phyloP scores from a whole-genome alignment of 2,329 filamentous ascomycete genomes.

The Sarocladiaceae sp. region DNA sequence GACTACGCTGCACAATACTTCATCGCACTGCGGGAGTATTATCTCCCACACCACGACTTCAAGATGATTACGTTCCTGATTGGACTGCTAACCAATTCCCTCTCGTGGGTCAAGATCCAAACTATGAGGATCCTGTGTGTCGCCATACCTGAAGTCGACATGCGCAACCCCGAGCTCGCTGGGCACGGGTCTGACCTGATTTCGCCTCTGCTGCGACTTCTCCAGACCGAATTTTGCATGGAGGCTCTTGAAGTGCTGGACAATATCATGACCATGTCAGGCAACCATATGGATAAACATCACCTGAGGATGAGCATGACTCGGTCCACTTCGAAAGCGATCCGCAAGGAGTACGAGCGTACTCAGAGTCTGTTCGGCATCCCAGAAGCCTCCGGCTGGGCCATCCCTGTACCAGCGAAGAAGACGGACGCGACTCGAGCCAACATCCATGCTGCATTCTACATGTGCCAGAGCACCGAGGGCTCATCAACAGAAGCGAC shows the following conservation, averaged over 20 bases:
- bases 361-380: constrained; percentile 96
- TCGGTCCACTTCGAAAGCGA: constrained; percentile 75
- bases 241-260: constrained; percentile 89
- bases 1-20: constrained; percentile 77
- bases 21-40: constrained; percentile 69
- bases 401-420: constrained; percentile 85
- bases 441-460: constrained; percentile 95
- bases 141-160: constrained; percentile 85
- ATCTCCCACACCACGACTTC: constrained; percentile 79
- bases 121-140: constrained; percentile 86
- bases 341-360: constrained; percentile 90
- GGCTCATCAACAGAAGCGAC: constrained; percentile 54
- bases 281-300: constrained; percentile 87
- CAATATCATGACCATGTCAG: constrained; percentile 91
- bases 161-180: constrained; percentile 85
- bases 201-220: constrained; percentile 79
- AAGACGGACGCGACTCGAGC: constrained; percentile 82
- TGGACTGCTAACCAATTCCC: constrained; percentile 83
- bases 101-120: constrained; percentile 86
- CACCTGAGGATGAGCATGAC: constrained; percentile 99
- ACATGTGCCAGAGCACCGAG: constrained; percentile 75
- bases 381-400: constrained; percentile 93
- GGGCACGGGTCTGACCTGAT: constrained; percentile 92
- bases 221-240: constrained; percentile 92
- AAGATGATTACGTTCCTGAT: constrained; percentile 85